Conservation (phyloP, 805 yeast species). For the Yamadazyma olivae region DNA sequence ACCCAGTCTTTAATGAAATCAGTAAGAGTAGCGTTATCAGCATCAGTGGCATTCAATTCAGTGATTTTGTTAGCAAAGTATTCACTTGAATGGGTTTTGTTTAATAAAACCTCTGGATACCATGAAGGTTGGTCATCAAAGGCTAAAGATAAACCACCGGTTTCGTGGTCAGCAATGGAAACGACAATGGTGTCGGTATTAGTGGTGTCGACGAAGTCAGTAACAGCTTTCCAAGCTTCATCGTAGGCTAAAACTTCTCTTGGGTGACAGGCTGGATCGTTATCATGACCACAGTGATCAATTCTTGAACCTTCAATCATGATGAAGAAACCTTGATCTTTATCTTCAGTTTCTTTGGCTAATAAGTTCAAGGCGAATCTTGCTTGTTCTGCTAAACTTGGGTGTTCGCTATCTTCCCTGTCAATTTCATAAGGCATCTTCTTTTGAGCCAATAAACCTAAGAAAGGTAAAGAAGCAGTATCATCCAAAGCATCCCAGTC, state of each 20-base stretch:
- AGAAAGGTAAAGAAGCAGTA: constrained; percentile 62
- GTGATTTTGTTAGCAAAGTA: constrained; percentile 40
- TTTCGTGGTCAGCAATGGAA: constrained; percentile 91
- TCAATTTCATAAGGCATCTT: constrained; percentile 88
- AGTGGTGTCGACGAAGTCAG: constrained; percentile 61
- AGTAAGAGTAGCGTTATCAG: constrained; percentile 3
- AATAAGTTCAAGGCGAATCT: constrained; percentile 69
- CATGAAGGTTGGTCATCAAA: constrained; percentile 34
- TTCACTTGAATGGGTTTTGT: constrained; percentile 78
- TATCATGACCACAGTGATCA: constrained; percentile 93
- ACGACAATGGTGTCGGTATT: constrained; percentile 76
- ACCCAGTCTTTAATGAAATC: constrained; percentile 3
- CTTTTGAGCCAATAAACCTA: constrained; percentile 69
- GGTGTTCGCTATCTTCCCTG: constrained; percentile 57
- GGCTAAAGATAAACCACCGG: constrained; percentile 66
- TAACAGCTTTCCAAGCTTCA: constrained; percentile 71
- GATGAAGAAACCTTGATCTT: constrained; percentile 82
- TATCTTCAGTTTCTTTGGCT: constrained; percentile 60
- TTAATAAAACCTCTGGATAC: constrained; percentile 73
- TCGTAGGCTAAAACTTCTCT: constrained; percentile 87
- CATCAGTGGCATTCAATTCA: constrained; percentile 7
- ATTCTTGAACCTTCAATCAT: constrained; percentile 90
- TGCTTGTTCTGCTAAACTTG: constrained; percentile 79
- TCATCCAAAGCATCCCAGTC: constrained; percentile 61
- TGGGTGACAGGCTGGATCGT: constrained; percentile 93